Evolutionary conservation across 1,139 yeast genomes (phyloP), one percentile per base, ranked within the genome.

Genomic region (Saccharomyces hybrid): DNA sequence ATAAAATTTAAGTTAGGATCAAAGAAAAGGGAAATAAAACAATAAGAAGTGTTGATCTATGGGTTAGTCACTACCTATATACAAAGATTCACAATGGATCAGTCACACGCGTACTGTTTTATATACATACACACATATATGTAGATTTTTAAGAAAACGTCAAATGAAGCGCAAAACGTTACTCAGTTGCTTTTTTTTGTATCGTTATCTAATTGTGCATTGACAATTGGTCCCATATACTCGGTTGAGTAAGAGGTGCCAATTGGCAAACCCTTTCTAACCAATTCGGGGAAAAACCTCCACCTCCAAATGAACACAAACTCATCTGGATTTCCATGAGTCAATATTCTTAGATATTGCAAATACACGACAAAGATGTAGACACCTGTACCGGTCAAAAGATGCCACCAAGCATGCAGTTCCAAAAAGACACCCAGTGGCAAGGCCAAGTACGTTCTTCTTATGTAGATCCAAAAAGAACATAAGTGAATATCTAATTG

Each of bases 351-450:
- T 63, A 88, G 74, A 65, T 84, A 86, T 69, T 87, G 89, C 59
- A 82, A 68, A 60, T 78, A 80, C 8, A 79, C 80, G 47, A 81
- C 71, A 66, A 80, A 82, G 65, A 78, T 82, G 69, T 88, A 88
- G 14, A 88, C 88, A 57, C 96, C 96, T 13, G 83, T 75, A 2
- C 95, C 95, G 0, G 96, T 88, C 59, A 88, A 78, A 32, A 88
- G 74, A 68, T 93, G 99, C 99, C 99, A 93, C 98, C 98, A 93
- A 16, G 96, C 97, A 68, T 93, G 99, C 32, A 96, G 87, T 69
- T 93, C 99, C 46, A 93, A 76, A 11, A 93, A 62, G 60, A 89
- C 81, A 1, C 99, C 99, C 56, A 86, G 81, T 1, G 98, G 98
- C 75, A 90, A 79, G 2, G 96, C 96, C n/a, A 83, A 65, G 67